Evolutionary conservation across 2,329 filamentous ascomycete genomes (phyloP), one percentile per base, ranked within the genome.

Genomic region (Botrytis galanthina): DNA sequence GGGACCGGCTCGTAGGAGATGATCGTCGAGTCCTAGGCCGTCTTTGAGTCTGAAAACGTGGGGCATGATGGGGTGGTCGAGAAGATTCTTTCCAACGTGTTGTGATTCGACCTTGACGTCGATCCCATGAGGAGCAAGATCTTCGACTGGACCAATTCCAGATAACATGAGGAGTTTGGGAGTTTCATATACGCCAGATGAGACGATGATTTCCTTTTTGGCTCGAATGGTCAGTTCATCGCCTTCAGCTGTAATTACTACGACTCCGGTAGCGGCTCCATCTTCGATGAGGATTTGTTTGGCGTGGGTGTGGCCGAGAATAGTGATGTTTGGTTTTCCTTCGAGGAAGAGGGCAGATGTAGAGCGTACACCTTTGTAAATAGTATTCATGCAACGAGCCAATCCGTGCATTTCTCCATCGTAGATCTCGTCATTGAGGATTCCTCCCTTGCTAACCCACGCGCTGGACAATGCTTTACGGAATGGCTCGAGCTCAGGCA

Each of bases 341-440:
- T 84, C 80, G 26, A 91, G 78, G 75, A 84, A 88, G 0, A 87
- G 80, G 76, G 83, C 87, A 75, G 85, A 86, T 0, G 84, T 85
- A 3, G 86, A 87, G 29, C 88, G 85, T 72, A 82, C 81, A n/a
- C 88, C 88, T 14, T 87, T 82, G 81, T 90, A 88, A 77, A 90
- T 89, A 59, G 84, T 84, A 79, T 88, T 85, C 46, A 87, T 83
- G 76, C 85, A 86, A 61, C 88, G 83, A 59, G 83, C 84, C 1
- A 90, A 83, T 4, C 88, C 88, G 46, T 81, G 79, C 85, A 89
- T 87, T 12, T 83, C 82, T 20, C 88, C 88, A 71, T 86, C 84
- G 76, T 87, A 89, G 59, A 90, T 85, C 70, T 90, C 84, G 20
- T 89, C 85, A 0, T 83, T 86, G 4, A 89, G 46, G 9, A 48